Percentiles rank a stretch among this genome's conserved stretches.
These are phyloP conservation scores for Hypomontagnella submonticulosa DNA, from an alignment of 495 filamentous ascomycete genomes.

Conservation along the genomic window DNA sequence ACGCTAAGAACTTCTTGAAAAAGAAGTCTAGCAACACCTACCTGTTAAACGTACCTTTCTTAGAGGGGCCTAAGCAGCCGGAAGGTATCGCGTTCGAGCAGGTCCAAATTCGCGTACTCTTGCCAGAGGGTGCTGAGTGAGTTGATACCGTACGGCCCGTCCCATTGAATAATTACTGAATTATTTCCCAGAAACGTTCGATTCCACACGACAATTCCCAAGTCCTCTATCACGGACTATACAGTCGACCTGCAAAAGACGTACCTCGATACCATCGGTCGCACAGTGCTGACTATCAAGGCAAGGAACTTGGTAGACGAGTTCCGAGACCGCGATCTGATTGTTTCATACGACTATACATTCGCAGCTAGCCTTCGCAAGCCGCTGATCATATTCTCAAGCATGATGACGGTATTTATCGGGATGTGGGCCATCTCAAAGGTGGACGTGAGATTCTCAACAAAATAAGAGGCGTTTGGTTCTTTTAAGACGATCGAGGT, in stretches of 20 bases:
- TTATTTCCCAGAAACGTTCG: slow-evolving; percentile 68
- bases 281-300: slow-evolving; percentile 82
- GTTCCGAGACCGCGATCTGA: slow-evolving; percentile 78
- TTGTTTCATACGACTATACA: slow-evolving; percentile 91
- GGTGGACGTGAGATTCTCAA: slow-evolving; percentile 68
- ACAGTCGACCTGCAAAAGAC: slow-evolving; percentile 66
- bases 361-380: slow-evolving; percentile 81
- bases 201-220: slow-evolving; percentile 71
- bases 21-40: slow-evolving; percentile 71
- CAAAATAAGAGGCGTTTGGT: slow-evolving; percentile 44
- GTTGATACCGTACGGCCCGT: slow-evolving; percentile 49
- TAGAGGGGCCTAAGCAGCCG: slow-evolving; percentile 85
- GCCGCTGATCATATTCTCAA: slow-evolving; percentile 83
- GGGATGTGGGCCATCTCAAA: slow-evolving; percentile 79
- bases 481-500: slow-evolving; percentile 25
- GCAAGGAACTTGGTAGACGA: slow-evolving; percentile 91
- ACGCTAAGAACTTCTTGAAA: slow-evolving; percentile 78
- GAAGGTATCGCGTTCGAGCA: slow-evolving; percentile 90
- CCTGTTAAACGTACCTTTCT: slow-evolving; percentile 93
- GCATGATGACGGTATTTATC: slow-evolving; percentile 77
- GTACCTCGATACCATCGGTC: slow-evolving; percentile 93
- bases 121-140: slow-evolving; percentile 92
- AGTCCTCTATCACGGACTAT: slow-evolving; percentile 68
- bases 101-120: slow-evolving; percentile 79
- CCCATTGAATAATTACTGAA: slow-evolving; percentile 42